Evolutionary conservation across 164 flowering plant genomes (phyloP).

Genomic region (Stephania cephalantha): DNA sequence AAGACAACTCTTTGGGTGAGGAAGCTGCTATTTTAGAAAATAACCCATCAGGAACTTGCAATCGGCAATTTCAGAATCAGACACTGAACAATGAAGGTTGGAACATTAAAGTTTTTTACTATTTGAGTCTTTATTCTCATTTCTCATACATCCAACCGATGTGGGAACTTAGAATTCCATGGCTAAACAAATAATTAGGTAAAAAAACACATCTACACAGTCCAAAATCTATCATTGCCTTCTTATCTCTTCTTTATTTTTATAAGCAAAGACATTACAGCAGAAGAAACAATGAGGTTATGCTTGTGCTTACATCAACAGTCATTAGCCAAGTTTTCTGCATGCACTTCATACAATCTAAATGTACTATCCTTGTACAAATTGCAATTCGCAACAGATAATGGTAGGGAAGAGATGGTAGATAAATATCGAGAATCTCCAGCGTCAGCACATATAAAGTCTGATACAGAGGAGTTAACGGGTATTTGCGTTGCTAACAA

Average conservation of each 20-base stretch:
- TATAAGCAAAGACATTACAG: not conserved
- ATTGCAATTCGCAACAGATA: too few species aligned
- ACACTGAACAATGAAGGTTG: not conserved
- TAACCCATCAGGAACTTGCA: not conserved
- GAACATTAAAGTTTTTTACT: not conserved
- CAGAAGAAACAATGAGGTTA: not conserved
- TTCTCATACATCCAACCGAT: not conserved
- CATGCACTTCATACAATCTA: not conserved
- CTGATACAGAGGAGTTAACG: slow-evolving; percentile 15
- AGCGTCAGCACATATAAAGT: slow-evolving; percentile 5
- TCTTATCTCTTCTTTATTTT: too few species aligned
- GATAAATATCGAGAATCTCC: slow-evolving; percentile 11
- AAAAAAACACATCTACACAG: not conserved
- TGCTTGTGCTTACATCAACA: not conserved
- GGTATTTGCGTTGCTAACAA: slow-evolving; percentile 2
- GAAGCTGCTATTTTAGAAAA: not conserved
- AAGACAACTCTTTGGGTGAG: not conserved
- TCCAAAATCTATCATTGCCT: not conserved
- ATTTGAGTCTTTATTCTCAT: not conserved
- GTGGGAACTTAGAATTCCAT: not conserved
- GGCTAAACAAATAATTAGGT: not conserved
- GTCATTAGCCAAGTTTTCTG: not conserved
- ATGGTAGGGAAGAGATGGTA: slow-evolving; percentile 16
- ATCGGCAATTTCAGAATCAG: not conserved
- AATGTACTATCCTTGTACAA: not conserved